Evolutionary conservation across 2,329 filamentous ascomycete genomes (phyloP), one percentile per base, ranked within the genome.

Genomic region (Colletotrichum tamarilloi): DNA sequence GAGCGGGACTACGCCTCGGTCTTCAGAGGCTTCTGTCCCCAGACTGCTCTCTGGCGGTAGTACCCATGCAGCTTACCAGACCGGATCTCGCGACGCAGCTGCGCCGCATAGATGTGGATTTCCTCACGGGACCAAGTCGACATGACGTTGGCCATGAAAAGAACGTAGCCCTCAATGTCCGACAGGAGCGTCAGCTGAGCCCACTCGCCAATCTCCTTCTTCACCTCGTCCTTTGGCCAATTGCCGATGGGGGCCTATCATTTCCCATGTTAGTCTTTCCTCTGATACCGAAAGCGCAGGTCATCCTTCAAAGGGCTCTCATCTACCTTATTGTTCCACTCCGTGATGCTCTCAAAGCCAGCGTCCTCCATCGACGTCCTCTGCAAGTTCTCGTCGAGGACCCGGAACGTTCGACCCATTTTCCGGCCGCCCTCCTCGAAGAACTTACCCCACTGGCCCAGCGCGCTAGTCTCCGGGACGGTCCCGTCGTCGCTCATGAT

Each of bases 161-260:
- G 77, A 2, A 79, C 76, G 22, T 77, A 77, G 16, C 81, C 81
- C 69, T 83, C 80, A 24, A 81, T 75, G 16, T 81, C 81, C 46
- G 80, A 78, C 28, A 80, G 79, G 3, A 82, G 75, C 5, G 80
- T 79, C 19, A 79, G 49, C 38, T 79, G 76, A 3, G 77, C 77
- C 62, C 79, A 83, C 52, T 79, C 75, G 0, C 85, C 84, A 16
- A 85, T 80, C 72, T 84, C 80, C 66, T 81, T 81, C 8, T 77
- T 75, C 12, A 77, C 77, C 0, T 78, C 74, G 22, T 85, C 82
- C 62, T 81, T 83, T 1, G 85, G 78, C 86, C 86, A 87, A 7
- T 77, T 74, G 3, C 84, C 84, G 12, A 84, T 76, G 0, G 84
- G 84, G 68, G 70, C 70, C 67, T 73, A 19, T 8, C 2, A 14